A percentile compares a stretch with the other conserved stretches of the same genome.
Evolutionary conservation across 2,329 filamentous ascomycete species (phyloP).

Genomic region (Fonsecaea multimorphosa): DNA sequence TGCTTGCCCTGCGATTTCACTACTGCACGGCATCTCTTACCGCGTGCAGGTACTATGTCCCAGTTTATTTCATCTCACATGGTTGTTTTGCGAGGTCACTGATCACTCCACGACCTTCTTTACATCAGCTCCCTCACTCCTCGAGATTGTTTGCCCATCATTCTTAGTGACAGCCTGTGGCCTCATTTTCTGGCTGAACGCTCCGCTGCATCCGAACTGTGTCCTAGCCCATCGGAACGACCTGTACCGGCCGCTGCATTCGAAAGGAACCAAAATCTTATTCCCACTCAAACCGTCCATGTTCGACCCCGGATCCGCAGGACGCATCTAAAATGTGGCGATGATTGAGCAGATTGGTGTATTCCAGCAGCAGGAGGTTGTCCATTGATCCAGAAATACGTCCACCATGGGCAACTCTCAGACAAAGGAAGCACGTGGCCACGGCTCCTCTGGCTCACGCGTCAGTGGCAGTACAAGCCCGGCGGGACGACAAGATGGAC

Average conservation of each 20-base stretch:
- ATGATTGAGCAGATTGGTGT: slow-evolving; percentile 26
- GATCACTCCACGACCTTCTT: slow-evolving; percentile 25
- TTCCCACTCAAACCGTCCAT: slow-evolving; percentile 6
- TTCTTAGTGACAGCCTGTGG: neutral
- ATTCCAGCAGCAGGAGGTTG: slow-evolving; percentile 29
- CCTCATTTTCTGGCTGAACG: neutral
- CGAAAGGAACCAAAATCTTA: slow-evolving; percentile 7
- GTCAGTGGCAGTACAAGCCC: slow-evolving; percentile 31
- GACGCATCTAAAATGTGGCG: slow-evolving; percentile 29
- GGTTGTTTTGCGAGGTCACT: slow-evolving; percentile 24
- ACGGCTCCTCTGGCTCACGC: slow-evolving; percentile 29
- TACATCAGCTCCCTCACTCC: slow-evolving; percentile 18
- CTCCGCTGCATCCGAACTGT: slow-evolving; percentile 21
- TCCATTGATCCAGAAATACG: slow-evolving; percentile 20
- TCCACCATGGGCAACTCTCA: slow-evolving; percentile 54
- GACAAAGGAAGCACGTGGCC: slow-evolving; percentile 53
- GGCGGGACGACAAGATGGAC: slow-evolving; percentile 30
- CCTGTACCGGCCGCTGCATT: slow-evolving; percentile 14
- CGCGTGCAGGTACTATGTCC: slow-evolving; percentile 16
- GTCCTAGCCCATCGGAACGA: neutral
- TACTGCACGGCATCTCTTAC: slow-evolving; percentile 20
- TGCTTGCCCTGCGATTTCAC: slow-evolving; percentile 10
- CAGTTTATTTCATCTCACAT: slow-evolving; percentile 17
- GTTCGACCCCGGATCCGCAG: slow-evolving; percentile 11
- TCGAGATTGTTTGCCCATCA: slow-evolving; percentile 5